Conservation (phyloP, 768 basidiomycete species). For the Epithele typhae region DNA sequence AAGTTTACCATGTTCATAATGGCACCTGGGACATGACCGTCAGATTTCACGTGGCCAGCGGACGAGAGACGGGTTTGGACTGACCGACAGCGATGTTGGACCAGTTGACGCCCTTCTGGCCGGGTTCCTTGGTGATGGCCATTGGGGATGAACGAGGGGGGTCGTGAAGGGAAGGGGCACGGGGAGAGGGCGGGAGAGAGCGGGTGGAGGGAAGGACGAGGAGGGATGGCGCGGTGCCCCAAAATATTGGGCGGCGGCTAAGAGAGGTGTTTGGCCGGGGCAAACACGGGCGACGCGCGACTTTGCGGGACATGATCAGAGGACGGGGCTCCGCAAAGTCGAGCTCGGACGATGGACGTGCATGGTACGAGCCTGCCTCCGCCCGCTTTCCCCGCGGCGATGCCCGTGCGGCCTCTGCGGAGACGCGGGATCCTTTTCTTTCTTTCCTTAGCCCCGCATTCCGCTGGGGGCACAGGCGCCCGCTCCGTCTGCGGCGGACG, state of each 20-base stretch:
- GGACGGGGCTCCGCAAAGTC: not conserved
- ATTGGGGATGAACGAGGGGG: constrained; percentile 34
- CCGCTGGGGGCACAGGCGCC: too few species aligned
- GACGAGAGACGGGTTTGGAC: constrained; percentile 28
- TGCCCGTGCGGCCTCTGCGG: too few species aligned
- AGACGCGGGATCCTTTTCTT: too few species aligned
- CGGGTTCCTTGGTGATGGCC: constrained; percentile 83
- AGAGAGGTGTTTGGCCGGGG: constrained; percentile 15
- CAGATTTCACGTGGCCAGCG: constrained; percentile 19
- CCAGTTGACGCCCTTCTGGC: constrained; percentile 90
- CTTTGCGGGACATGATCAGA: not conserved
- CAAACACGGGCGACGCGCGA: constrained; percentile 14
- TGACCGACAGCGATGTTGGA: constrained; percentile 92
- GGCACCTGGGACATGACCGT: constrained; percentile 51
- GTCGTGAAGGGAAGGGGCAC: constrained; percentile 12
- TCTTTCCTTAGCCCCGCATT: too few species aligned
- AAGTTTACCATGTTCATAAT: constrained; percentile 94
- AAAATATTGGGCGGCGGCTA: constrained; percentile 18
- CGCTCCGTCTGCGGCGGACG: too few species aligned
- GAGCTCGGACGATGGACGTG: not conserved
- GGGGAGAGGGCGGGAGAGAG: constrained; percentile 9
- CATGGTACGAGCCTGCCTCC: constrained; percentile 10
- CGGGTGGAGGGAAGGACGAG: constrained; percentile 12
- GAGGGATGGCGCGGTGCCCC: constrained; percentile 5
- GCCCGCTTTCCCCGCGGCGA: not conserved